phyloP scores from a whole-genome alignment of 2,329 filamentous ascomycete genomes.

The Penicillium sp. region DNA sequence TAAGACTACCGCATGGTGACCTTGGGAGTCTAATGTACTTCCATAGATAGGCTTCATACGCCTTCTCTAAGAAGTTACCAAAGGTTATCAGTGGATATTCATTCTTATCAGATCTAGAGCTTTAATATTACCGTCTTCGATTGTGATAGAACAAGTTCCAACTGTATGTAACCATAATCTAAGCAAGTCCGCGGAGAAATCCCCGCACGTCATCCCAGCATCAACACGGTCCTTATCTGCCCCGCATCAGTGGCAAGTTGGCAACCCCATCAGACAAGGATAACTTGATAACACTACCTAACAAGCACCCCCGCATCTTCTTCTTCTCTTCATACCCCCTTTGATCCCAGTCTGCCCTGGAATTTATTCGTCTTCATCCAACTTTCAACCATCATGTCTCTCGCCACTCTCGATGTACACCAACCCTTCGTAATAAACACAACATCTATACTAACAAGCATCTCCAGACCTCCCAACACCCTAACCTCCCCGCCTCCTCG shows the following conservation, averaged over 20 bases:
- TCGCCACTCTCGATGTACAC: constrained; percentile 52
- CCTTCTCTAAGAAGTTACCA: neutral
- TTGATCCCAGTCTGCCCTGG: too few species aligned
- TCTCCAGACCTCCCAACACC: constrained; percentile 42
- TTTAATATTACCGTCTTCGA: neutral
- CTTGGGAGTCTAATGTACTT: neutral
- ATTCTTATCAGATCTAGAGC: neutral
- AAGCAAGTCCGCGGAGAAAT: neutral
- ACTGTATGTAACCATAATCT: neutral
- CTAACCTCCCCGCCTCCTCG: constrained; percentile 73
- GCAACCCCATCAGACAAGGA: neutral
- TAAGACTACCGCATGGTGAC: neutral
- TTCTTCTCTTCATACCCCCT: neutral
- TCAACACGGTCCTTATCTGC: neutral
- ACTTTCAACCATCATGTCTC: constrained; percentile 45
- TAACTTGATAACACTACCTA: neutral
- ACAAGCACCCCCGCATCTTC: neutral
- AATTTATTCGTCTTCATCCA: too few species aligned
- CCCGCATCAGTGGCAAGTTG: constrained; percentile 3
- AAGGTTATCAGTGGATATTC: neutral
- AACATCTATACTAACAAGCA: constrained; percentile 16
- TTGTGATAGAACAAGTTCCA: neutral
- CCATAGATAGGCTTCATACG: neutral
- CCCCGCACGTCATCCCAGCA: constrained; percentile 4
- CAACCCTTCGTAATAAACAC: neutral